Conservation (phyloP, 2,329 filamentous ascomycete genomes). For the Didymella pomorum region DNA sequence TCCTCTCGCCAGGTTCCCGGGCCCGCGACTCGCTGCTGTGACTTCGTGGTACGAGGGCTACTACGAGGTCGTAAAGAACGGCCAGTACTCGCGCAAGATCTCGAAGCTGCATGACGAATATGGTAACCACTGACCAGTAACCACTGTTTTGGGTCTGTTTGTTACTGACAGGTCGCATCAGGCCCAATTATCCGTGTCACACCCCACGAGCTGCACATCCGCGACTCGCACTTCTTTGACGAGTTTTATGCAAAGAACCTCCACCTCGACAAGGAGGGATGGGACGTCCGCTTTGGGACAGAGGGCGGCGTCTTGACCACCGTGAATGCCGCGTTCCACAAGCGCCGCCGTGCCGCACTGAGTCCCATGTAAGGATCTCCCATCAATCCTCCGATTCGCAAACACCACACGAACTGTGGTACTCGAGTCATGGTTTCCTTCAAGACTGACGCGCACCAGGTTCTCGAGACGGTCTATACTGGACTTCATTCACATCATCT, state of each 20-base stretch:
- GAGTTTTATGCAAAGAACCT: constrained; percentile 44
- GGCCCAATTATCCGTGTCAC: constrained; percentile 55
- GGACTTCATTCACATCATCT: constrained; percentile 48
- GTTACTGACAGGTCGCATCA: constrained; percentile 15
- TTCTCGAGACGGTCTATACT: constrained; percentile 48
- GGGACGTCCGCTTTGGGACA: constrained; percentile 45
- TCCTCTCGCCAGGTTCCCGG: constrained; percentile 56
- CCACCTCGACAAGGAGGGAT: constrained; percentile 47
- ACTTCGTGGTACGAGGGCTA: constrained; percentile 49
- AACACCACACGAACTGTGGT: background rate
- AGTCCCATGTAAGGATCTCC: constrained; percentile 39
- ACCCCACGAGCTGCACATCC: constrained; percentile 54
- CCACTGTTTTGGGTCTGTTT: background rate
- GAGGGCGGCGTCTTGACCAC: constrained; percentile 41
- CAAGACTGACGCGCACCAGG: constrained; percentile 25
- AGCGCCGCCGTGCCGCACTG: constrained; percentile 43
- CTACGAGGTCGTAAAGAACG: constrained; percentile 43
- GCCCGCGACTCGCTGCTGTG: constrained; percentile 48
- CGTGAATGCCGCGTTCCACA: constrained; percentile 40
- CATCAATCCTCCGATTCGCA: constrained; percentile 1
- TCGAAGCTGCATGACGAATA: constrained; percentile 43
- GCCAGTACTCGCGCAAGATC: constrained; percentile 45
- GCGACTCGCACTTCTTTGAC: constrained; percentile 52
- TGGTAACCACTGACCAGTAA: constrained; percentile 27
- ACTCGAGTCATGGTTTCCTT: background rate